Evolutionary conservation across 179 eudicot species (phyloP).

Genomic region (Camellia oleifera): DNA sequence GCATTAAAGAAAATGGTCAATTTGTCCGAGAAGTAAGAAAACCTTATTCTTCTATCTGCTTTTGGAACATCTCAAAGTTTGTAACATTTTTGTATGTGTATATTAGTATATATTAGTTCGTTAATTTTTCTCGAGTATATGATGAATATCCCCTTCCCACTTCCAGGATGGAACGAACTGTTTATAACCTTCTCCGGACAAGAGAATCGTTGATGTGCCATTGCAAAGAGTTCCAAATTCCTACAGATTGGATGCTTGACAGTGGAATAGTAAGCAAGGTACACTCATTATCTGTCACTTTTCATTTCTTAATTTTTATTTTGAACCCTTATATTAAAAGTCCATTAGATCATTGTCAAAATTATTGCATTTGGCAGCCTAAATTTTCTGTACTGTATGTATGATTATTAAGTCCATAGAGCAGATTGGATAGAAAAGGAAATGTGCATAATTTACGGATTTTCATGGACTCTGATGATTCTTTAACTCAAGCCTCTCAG

Average conservation of each 20-base stretch:
- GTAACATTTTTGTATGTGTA: neutral
- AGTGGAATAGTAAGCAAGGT: slow-evolving; percentile 85
- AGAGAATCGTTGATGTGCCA: slow-evolving; percentile 59
- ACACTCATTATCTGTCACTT: neutral
- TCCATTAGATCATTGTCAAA: neutral
- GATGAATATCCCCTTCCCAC: neutral
- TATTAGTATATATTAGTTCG: neutral
- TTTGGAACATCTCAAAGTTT: neutral
- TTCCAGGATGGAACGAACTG: slow-evolving; percentile 70
- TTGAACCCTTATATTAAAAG: neutral
- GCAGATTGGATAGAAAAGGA: neutral
- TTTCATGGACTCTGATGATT: neutral
- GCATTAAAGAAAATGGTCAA: slow-evolving; percentile 74
- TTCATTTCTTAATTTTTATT: neutral
- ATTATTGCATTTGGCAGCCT: neutral
- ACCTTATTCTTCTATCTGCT: neutral
- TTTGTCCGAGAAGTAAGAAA: slow-evolving; percentile 69
- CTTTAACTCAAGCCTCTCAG: neutral
- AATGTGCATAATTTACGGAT: neutral
- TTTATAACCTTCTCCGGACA: slow-evolving; percentile 58
- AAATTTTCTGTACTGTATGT: neutral
- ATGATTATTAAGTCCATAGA: neutral
- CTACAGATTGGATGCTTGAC: slow-evolving; percentile 86
- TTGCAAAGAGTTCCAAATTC: slow-evolving; percentile 68
- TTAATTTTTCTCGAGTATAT: neutral